Evolutionary conservation across 75 land plant genomes (phyloP).

Genomic region (Adiantum capillusveneris): DNA sequence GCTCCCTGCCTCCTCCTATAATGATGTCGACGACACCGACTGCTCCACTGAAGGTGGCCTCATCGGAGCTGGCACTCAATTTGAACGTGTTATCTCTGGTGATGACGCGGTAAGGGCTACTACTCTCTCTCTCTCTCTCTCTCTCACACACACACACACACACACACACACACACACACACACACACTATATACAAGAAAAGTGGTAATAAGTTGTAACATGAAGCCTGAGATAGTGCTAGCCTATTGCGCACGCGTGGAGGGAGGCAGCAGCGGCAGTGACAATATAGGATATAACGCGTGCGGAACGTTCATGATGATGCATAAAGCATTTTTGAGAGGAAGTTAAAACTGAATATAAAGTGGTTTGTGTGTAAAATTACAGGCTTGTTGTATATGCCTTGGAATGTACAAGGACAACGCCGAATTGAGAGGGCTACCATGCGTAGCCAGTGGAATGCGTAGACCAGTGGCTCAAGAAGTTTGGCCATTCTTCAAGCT

Average conservation of each 20-base stretch:
- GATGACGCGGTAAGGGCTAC: slow-evolving; percentile 63
- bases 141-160: too few relatives aligned
- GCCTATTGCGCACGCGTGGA: too few relatives aligned
- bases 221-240: too few relatives aligned
- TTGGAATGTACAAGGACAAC: slow-evolving; percentile 54
- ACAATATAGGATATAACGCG: too few relatives aligned
- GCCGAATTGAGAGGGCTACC: slow-evolving; percentile 67
- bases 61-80: slow-evolving; percentile 64
- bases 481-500: too few relatives aligned
- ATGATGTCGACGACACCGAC: slow-evolving; percentile 17
- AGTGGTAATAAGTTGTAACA: too few relatives aligned
- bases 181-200: too few relatives aligned
- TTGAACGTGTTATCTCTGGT: slow-evolving; percentile 54
- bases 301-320: too few relatives aligned
- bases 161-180: too few relatives aligned
- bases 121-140: too few relatives aligned
- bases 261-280: too few relatives aligned
- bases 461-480: slow-evolving; percentile 84
- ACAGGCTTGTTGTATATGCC: slow-evolving; percentile 73
- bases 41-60: slow-evolving; percentile 68
- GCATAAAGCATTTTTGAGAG: too few relatives aligned
- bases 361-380: not conserved
- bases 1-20: slow-evolving; percentile 26
- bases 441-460: slow-evolving; percentile 66
- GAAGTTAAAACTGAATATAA: slow-evolving; percentile 8